A percentile compares a stretch with the other conserved stretches of the same genome.
Conservation (phyloP, 495 filamentous ascomycete genomes). For the Mytilinidion resinicola region DNA sequence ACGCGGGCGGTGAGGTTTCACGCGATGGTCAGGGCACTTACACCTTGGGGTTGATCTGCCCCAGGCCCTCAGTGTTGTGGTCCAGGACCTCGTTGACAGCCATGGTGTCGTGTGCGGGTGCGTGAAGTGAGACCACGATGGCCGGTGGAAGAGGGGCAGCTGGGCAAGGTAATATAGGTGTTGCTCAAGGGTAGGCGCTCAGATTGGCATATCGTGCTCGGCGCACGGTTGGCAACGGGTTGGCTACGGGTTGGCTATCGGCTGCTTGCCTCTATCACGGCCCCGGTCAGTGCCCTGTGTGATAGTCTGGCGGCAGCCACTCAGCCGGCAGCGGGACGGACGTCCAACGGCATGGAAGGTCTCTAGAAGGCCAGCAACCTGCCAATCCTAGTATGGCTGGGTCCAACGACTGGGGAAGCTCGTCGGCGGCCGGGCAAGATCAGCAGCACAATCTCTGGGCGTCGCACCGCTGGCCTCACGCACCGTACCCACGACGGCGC, state of each 20-base stretch:
- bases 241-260: neutral
- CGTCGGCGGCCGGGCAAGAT: neutral
- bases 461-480: neutral
- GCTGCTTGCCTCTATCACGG: neutral
- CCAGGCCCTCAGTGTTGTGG: slow-evolving; percentile 12
- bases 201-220: neutral
- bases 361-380: neutral
- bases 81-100: slow-evolving; percentile 18
- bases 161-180: neutral
- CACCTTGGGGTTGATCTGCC: slow-evolving; percentile 24
- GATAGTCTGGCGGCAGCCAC: neutral
- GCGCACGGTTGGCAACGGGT: neutral
- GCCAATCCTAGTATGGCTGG: neutral
- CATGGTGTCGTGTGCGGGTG: slow-evolving; percentile 7
- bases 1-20: neutral
- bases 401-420: neutral
- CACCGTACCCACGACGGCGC: neutral
- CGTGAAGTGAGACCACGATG: neutral
- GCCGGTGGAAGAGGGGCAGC: neutral
- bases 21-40: slow-evolving; percentile 6
- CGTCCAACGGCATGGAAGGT: neutral
- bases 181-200: neutral
- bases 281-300: neutral
- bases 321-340: neutral
- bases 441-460: neutral